Evolutionary conservation across 1,139 yeast species (phyloP).

Genomic region (Candida smagusa): DNA sequence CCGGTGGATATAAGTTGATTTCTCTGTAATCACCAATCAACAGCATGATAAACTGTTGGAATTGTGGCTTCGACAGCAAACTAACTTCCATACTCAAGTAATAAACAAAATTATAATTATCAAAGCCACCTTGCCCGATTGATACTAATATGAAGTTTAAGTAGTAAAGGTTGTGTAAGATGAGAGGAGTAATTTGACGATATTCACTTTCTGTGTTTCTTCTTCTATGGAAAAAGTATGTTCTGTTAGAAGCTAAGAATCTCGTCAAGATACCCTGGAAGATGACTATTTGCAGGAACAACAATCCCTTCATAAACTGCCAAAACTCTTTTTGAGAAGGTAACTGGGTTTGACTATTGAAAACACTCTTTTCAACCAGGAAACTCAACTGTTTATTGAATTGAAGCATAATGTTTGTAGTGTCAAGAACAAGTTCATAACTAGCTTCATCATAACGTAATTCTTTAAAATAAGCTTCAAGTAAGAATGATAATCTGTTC

Average conservation of each 20-base stretch:
- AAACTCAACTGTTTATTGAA: constrained; percentile 27
- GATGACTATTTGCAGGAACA: constrained; percentile 53
- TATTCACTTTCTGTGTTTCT: constrained; percentile 19
- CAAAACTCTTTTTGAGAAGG: constrained; percentile 26
- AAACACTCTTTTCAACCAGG: constrained; percentile 22
- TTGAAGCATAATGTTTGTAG: constrained; percentile 18
- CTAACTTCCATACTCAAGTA: constrained; percentile 47
- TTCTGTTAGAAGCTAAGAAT: constrained; percentile 20
- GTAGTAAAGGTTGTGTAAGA: constrained; percentile 48
- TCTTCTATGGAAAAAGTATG: constrained; percentile 8
- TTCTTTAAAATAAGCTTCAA: constrained; percentile 31
- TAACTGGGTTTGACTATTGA: constrained; percentile 13
- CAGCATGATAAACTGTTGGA: constrained; percentile 37
- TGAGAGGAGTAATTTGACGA: constrained; percentile 29
- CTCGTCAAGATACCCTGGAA: constrained; percentile 53
- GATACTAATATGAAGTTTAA: constrained; percentile 54
- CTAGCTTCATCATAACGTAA: constrained; percentile 18
- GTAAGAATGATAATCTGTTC: constrained; percentile 45
- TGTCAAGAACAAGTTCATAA: constrained; percentile 19
- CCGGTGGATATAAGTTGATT: constrained; percentile 34
- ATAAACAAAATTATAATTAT: constrained; percentile 64
- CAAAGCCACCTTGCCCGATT: constrained; percentile 71
- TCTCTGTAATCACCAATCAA: constrained; percentile 41
- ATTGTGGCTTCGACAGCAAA: constrained; percentile 25
- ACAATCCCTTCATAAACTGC: constrained; percentile 37